Evolutionary conservation across 2,329 filamentous ascomycete genomes (phyloP).

Genomic region (Ceratocystis ficicola): DNA sequence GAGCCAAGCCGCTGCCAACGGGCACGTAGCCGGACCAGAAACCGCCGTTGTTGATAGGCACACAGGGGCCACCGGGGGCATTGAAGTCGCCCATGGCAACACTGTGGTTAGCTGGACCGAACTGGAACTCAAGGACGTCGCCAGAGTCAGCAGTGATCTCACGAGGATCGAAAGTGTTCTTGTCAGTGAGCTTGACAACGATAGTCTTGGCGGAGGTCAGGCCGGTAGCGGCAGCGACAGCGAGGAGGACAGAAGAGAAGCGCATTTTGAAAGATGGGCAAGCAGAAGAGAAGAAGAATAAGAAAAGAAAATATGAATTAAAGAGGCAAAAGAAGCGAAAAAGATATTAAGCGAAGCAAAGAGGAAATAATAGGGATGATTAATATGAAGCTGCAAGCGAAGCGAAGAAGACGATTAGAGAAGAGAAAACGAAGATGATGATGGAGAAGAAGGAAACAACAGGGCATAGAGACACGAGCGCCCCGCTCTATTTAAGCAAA

Average conservation of each 20-base stretch:
- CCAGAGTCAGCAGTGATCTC: conserved; percentile 35
- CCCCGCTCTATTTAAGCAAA: not conserved
- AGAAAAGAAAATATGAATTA: not conserved
- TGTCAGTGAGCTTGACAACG: conserved; percentile 35
- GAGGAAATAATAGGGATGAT: not conserved
- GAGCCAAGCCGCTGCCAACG: conserved; percentile 16
- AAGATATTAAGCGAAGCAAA: not conserved
- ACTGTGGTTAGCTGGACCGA: conserved; percentile 41
- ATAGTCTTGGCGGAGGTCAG: conserved; percentile 25
- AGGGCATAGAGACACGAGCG: not conserved
- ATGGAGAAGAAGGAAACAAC: not conserved
- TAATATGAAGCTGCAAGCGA: not conserved
- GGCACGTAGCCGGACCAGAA: conserved; percentile 37
- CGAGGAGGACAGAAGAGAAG: conserved; percentile 10
- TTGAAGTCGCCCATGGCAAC: conserved; percentile 35
- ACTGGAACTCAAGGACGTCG: conserved; percentile 43
- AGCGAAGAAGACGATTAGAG: not conserved
- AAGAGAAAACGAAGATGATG: not conserved
- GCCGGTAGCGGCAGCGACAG: conserved; percentile 16
- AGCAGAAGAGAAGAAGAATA: not conserved
- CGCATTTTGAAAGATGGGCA: not conserved
- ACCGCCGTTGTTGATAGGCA: conserved; percentile 31
- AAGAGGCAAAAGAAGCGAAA: not conserved
- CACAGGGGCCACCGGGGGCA: conserved; percentile 30
- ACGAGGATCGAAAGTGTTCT: conserved; percentile 33